Evolutionary conservation across 106 monocot genomes (phyloP), one percentile per base, ranked within the genome.

Genomic region (Iris macrosiphon): DNA sequence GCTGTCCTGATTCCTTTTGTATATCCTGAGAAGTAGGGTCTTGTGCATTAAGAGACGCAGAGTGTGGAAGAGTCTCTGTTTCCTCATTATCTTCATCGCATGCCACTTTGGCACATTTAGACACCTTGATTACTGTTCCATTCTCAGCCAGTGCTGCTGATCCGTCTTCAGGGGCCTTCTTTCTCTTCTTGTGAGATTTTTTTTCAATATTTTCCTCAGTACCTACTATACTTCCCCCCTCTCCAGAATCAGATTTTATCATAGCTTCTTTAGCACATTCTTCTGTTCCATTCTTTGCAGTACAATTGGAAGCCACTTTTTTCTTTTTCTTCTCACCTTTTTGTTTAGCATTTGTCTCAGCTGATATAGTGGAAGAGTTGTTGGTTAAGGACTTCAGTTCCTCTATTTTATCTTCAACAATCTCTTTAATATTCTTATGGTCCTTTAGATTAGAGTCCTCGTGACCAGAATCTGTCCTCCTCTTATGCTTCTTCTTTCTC

Each of bases 171-270:
- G 66, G 46, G 19, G 47, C 23, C 23, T 61, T 65, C 69, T 81
- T 81, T 30, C 77, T 77, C 59, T 77, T 80, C 62, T 81, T 87
- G 17, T 74, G 64, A 60, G 25, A 35, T 44, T 71, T 72, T 32
- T 73, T 74, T 18, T 40, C 71, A 64, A 22, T 56, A 26, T 20
- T 58, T 48, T 49, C 41, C 39, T 14, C 39, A 40, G 42, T 44
- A 20, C 45, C 47, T 40, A 20, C 11, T 52, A 25, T 27, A 16
- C 27, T 20, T 45, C 49, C 59, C 54, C 58, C 73, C 19, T 51
- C 45, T 32, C 4, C 35, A 0, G 42, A 27, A 16, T 46, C 58
- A 60, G 50, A 40, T 21, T 44, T 52, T 37, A 51, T 18, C 18
- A 41, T n/a, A 44, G 24, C 38, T 31, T 16, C 46, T 24, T 57